These are phyloP conservation scores for Seiridium unicorne DNA, from an alignment of 2,329 filamentous ascomycete genomes.

Conservation along the genomic window DNA sequence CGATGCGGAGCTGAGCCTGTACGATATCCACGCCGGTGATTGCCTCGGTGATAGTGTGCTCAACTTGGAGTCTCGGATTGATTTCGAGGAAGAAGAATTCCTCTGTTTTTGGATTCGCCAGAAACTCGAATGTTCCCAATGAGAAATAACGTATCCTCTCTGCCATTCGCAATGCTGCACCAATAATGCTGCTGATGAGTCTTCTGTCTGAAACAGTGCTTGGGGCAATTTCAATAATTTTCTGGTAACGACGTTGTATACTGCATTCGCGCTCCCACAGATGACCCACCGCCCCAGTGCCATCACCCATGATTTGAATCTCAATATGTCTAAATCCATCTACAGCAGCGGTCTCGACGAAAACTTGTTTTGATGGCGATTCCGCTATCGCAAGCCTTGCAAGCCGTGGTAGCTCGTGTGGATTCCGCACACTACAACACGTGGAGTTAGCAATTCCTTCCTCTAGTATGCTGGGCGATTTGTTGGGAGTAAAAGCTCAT, in stretches of 20 bases:
- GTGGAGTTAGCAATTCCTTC: too few relatives aligned
- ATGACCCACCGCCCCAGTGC: conserved; percentile 52
- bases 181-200: conserved; percentile 45
- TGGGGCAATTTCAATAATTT: conserved; percentile 59
- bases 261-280: conserved; percentile 68
- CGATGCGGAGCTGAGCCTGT: conserved; percentile 49
- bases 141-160: conserved; percentile 51
- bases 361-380: conserved; percentile 56
- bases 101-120: conserved; percentile 46
- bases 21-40: conserved; percentile 55
- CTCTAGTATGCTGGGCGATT: too few relatives aligned
- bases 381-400: conserved; percentile 53
- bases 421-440: not conserved
- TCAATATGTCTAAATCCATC: conserved; percentile 61
- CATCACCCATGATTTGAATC: conserved; percentile 64
- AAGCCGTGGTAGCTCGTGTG: conserved; percentile 40
- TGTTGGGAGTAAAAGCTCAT: too few relatives aligned
- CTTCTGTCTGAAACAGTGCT: conserved; percentile 44
- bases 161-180: conserved; percentile 52
- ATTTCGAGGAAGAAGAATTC: conserved; percentile 61
- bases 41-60: conserved; percentile 60
- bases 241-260: conserved; percentile 64
- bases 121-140: conserved; percentile 64
- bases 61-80: conserved; percentile 60
- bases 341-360: conserved; percentile 59